These are phyloP conservation scores for Phytophthora ohioensis DNA, from an alignment of 352 stramenopile species.

Conservation along the genomic window DNA sequence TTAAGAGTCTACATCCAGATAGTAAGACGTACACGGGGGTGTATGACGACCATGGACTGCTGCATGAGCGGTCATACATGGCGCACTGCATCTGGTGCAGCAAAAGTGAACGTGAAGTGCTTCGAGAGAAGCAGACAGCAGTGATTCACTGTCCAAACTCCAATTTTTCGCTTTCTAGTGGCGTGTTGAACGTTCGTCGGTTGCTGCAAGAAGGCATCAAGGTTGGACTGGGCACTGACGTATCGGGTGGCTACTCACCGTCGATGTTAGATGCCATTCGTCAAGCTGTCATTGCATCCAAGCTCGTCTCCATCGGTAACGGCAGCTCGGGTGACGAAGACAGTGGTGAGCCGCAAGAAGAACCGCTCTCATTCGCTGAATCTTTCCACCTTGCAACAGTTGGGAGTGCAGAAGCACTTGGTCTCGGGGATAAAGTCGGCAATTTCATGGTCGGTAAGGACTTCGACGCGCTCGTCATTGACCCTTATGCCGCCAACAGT, in stretches of 20 bases:
- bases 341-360: conserved; percentile 14
- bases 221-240: conserved; percentile 95
- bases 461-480: conserved; percentile 92
- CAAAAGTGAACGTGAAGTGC: conserved; percentile 71
- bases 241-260: conserved; percentile 94
- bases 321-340: conserved; percentile 57
- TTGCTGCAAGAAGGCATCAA: conserved; percentile 83
- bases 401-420: conserved; percentile 62
- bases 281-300: conserved; percentile 92
- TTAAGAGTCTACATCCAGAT: conserved; percentile 83
- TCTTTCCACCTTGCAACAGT: conserved; percentile 93
- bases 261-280: conserved; percentile 95
- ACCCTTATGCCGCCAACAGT: conserved; percentile 60
- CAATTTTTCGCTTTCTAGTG: conserved; percentile 94
- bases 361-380: conserved; percentile 74
- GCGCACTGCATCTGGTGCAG: conserved; percentile 95
- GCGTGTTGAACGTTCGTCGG: conserved; percentile 84
- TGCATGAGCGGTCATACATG: conserved; percentile 93
- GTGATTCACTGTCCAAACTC: conserved; percentile 96
- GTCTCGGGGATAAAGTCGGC: conserved; percentile 73
- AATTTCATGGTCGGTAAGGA: conserved; percentile 91
- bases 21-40: conserved; percentile 83
- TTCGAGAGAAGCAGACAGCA: conserved; percentile 67
- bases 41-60: conserved; percentile 86
- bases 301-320: conserved; percentile 71